These are phyloP conservation scores for Cutaneotrichosporon cutaneum DNA, from an alignment of 1,284 basidiomycete genomes.

Conservation along the genomic window DNA sequence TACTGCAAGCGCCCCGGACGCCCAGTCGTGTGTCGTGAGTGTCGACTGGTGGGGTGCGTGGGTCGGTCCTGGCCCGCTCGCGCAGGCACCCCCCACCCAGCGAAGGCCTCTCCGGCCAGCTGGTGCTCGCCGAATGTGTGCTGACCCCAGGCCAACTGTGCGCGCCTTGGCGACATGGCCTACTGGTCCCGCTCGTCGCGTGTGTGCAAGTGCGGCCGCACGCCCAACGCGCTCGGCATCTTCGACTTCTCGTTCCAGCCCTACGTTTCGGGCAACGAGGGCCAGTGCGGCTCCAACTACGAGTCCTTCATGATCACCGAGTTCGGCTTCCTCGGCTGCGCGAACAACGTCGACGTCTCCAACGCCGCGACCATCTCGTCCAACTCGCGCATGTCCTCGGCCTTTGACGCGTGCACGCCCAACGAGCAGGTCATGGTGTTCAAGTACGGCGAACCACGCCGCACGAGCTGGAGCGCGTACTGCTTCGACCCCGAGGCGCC, in stretches of 20 bases:
- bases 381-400: too few relatives aligned
- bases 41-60: too few relatives aligned
- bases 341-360: background rate
- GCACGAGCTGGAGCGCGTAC: background rate
- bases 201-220: background rate
- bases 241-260: slow-evolving; percentile 1
- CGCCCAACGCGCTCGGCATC: background rate
- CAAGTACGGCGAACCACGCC: background rate
- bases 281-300: background rate
- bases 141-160: slow-evolving; percentile 3
- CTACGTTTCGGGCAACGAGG: background rate
- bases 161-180: background rate
- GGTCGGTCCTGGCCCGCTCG: background rate
- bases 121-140: too few relatives aligned
- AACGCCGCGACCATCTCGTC: background rate
- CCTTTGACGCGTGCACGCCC: background rate
- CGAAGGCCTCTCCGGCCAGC: too few relatives aligned
- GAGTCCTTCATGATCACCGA: slow-evolving; percentile 1
- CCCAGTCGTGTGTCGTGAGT: slow-evolving; percentile 6
- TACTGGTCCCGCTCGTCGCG: background rate
- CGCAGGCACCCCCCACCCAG: too few relatives aligned
- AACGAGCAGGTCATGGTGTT: background rate
- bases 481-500: slow-evolving; percentile 2
- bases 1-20: background rate
- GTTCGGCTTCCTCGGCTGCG: slow-evolving; percentile 2